Conservation (phyloP, 176 grass and related monocot species). For the Aegilops bicornis region DNA sequence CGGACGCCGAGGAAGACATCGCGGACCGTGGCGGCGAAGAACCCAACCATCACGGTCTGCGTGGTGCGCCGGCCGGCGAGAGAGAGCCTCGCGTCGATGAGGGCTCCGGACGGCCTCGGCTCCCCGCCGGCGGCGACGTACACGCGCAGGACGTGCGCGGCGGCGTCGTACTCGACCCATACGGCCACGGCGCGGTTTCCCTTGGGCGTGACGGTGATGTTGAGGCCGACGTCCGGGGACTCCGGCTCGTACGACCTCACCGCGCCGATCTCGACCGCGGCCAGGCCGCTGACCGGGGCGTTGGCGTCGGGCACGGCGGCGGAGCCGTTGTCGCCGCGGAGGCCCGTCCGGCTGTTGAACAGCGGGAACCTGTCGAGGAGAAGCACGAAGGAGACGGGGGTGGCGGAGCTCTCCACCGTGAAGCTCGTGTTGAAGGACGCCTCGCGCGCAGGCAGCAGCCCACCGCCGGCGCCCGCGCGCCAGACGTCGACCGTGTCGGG, state of each 20-base stretch:
- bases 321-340: background rate
- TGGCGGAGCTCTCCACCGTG: background rate
- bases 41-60: slow-evolving; percentile 1
- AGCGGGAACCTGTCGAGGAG: slow-evolving; percentile 13
- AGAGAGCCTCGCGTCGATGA: background rate
- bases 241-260: background rate
- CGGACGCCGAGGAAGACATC: slow-evolving; percentile 20
- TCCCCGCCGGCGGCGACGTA: background rate
- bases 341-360: background rate
- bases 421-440: slow-evolving; percentile 45
- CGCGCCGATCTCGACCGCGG: background rate
- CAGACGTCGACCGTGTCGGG: background rate
- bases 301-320: background rate
- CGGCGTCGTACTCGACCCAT: slow-evolving; percentile 31
- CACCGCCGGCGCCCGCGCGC: background rate
- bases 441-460: background rate
- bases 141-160: slow-evolving; percentile 1
- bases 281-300: background rate
- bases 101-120: background rate
- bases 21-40: slow-evolving; percentile 4
- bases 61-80: background rate
- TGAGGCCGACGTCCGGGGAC: background rate
- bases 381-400: slow-evolving; percentile 19
- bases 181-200: background rate
- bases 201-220: slow-evolving; percentile 26